A percentile compares a stretch with the other conserved stretches of the same genome.
Conservation (phyloP, 1,139 yeast species). For the Saccharomyces hybrid region DNA sequence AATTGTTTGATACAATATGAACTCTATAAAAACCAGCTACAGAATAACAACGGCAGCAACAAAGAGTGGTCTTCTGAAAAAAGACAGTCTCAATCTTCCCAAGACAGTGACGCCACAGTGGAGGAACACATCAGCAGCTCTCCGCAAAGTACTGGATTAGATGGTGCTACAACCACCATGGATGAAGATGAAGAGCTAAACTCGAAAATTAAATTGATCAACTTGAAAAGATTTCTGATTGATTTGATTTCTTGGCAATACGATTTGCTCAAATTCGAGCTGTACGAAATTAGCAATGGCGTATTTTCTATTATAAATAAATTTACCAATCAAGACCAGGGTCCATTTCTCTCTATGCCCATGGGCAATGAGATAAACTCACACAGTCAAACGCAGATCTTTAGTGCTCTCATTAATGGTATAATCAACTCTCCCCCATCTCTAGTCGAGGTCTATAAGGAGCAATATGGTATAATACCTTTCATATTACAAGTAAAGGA, state of each 20-base stretch:
- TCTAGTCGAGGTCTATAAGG: constrained; percentile 24
- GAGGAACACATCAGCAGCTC: constrained; percentile 13
- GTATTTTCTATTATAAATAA: constrained; percentile 27
- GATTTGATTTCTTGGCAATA: constrained; percentile 31
- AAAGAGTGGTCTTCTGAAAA: constrained; percentile 18
- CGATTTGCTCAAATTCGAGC: constrained; percentile 26
- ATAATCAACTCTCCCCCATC: constrained; percentile 24
- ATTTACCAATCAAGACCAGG: constrained; percentile 30
- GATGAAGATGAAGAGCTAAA: constrained; percentile 28
- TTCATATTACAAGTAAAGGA: constrained; percentile 24
- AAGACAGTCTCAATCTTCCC: constrained; percentile 22
- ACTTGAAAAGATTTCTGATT: constrained; percentile 29
- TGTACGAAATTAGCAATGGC: constrained; percentile 29
- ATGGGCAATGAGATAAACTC: constrained; percentile 18
- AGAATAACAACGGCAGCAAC: constrained; percentile 25
- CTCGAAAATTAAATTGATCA: constrained; percentile 28
- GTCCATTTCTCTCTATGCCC: constrained; percentile 29
- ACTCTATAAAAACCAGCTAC: constrained; percentile 31
- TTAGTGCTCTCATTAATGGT: constrained; percentile 25
- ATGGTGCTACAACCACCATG: constrained; percentile 11
- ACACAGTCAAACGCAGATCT: constrained; percentile 17
- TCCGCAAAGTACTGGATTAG: constrained; percentile 1
- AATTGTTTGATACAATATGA: constrained; percentile 36
- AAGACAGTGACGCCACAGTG: constrained; percentile 28
- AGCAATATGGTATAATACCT: constrained; percentile 22